Conservation (phyloP, 805 yeast species). For the Kazachstania kunashirensis region DNA sequence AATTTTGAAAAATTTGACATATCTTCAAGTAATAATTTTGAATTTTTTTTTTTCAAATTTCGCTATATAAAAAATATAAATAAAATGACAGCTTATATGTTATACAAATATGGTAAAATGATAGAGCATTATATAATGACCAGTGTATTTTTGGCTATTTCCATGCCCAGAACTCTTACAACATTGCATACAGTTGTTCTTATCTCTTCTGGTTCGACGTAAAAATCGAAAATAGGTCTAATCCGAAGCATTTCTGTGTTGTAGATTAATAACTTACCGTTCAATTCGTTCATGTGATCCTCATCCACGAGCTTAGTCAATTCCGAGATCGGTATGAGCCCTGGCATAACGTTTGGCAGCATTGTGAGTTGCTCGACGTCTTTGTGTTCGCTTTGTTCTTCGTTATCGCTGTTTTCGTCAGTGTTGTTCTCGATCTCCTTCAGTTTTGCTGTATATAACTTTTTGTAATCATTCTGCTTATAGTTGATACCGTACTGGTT, state of each 20-base stretch:
- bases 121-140: slow-evolving; percentile 14
- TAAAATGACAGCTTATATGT: no score
- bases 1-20: no score
- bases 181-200: slow-evolving; percentile 32
- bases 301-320: slow-evolving; percentile 30
- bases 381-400: not conserved
- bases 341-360: slow-evolving; percentile 41
- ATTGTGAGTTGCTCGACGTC: not conserved
- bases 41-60: no score
- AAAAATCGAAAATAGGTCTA: slow-evolving; percentile 19
- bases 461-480: not conserved
- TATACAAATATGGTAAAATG: no score
- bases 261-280: slow-evolving; percentile 18
- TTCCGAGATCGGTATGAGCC: slow-evolving; percentile 41
- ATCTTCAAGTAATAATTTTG: no score
- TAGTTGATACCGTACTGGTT: slow-evolving; percentile 13
- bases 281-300: slow-evolving; percentile 20
- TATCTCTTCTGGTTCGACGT: slow-evolving; percentile 13
- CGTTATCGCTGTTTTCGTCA: slow-evolving; percentile 5
- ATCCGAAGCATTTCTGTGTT: slow-evolving; percentile 19
- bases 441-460: not conserved
- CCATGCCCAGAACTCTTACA: slow-evolving; percentile 37
- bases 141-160: slow-evolving; percentile 26
- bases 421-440: not conserved
- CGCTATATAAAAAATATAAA: no score